A percentile compares a stretch with the other conserved stretches of the same genome.
Evolutionary conservation across 75 land plant species (phyloP).

Genomic region (Chamaecyparis obtusa): DNA sequence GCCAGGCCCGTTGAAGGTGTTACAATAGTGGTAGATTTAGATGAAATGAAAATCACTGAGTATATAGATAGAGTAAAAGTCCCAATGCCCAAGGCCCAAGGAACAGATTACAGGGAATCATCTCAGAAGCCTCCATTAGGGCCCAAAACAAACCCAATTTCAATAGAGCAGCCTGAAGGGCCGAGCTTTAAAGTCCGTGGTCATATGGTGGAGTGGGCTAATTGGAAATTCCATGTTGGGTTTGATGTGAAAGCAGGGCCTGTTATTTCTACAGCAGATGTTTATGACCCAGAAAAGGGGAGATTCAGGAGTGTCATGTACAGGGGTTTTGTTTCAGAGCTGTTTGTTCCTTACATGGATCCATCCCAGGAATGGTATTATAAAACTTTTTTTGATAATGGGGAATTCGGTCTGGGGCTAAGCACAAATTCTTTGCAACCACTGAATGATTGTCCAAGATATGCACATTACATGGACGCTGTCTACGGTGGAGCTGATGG

Average conservation of each 20-base stretch:
- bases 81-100: constrained; percentile 7
- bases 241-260: constrained; percentile 43
- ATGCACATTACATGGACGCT: constrained; percentile 49
- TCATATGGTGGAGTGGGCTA: constrained; percentile 15
- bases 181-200: constrained; percentile 31
- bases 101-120: constrained; percentile 28
- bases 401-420: constrained; percentile 56
- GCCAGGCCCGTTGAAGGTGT: constrained; percentile 62
- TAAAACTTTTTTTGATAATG: constrained; percentile 46
- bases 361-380: constrained; percentile 62
- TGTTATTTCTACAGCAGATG: constrained; percentile 44
- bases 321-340: constrained; percentile 5
- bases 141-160: constrained; percentile 29
- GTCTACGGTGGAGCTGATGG: constrained; percentile 43
- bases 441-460: constrained; percentile 47
- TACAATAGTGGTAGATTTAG: constrained; percentile 17
- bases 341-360: constrained; percentile 75
- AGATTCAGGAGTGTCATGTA: constrained; percentile 49
- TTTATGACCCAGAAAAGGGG: constrained; percentile 28
- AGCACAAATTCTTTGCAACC: constrained; percentile 42
- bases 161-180: constrained; percentile 21
- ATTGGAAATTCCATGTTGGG: constrained; percentile 42
- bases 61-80: not conserved
- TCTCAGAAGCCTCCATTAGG: not conserved
- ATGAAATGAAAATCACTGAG: constrained; percentile 21